Evolutionary conservation across 768 basidiomycete genomes (phyloP), one percentile per base, ranked within the genome.

Genomic region (Daedaleopsis nitida): DNA sequence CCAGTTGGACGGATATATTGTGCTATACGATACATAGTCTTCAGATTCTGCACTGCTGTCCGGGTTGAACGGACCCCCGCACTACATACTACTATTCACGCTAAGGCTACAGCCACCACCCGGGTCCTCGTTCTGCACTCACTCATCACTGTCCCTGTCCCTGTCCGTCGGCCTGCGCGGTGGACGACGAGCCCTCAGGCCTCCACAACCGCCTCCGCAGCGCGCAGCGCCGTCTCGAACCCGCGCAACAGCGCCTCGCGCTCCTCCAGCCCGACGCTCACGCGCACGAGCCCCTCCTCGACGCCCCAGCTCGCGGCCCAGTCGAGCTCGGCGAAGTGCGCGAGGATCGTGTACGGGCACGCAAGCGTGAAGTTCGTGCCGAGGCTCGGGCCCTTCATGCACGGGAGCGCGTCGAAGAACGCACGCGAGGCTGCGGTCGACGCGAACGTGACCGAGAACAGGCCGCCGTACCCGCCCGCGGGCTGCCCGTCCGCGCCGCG

Each of bases 301-400:
- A 99, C 92, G 19, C 92, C 95, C 74, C 85, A 96, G 62, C 80
- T 76, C 52, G 84, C 87, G 16, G 96, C 96, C 96, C 96, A 99
- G 39, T 90, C 92, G 63, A 96, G 76, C 74, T 99, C 96, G 0
- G 76, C 70, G 66, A 86, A 98, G 73, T 98, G 96, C 39, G 92
- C 96, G 24, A 99, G 80, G 59, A 98, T 86, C 11, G 93, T 92
- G 72, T 93, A 98, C 24, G 96, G 96, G 66, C 88, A 95, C 35
- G 94, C 94, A 34, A 98, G 81, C 2, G 96, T 98, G 73, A 98
- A 98, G 80, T 94, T 97, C 21, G 96, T 98, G 2, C 96, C 96
- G 10, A 93, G 81, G 69, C 87, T 88, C 0, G 96, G 96, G 3
- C 96, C 96, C 72, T 98, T 99, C 65, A 83, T 83, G 73, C 88